phyloP scores from a whole-genome alignment of 257 asterid genomes.

The Scutellaria barbata region DNA sequence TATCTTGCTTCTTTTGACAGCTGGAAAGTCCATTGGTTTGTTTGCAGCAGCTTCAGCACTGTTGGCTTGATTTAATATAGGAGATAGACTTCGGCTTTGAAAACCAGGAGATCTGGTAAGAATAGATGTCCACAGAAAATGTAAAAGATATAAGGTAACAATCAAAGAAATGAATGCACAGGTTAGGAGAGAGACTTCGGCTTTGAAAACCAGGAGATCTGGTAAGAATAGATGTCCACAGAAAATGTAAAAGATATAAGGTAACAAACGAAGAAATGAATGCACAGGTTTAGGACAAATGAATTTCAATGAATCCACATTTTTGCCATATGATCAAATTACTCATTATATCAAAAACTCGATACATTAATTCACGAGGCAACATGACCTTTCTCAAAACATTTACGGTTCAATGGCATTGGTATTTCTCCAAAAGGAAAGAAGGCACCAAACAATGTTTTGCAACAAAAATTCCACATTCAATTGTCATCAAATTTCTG shows the following conservation, averaged over 20 bases:
- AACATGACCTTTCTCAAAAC: not conserved
- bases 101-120: conserved; percentile 48
- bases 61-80: conserved; percentile 40
- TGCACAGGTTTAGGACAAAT: conserved; percentile 29
- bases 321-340: conserved; percentile 14
- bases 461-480: conserved; percentile 1
- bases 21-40: conserved; percentile 52
- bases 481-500: conserved; percentile 16
- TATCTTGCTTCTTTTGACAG: conserved; percentile 69
- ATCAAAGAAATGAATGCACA: conserved; percentile 19
- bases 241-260: conserved; percentile 48
- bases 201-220: conserved; percentile 56
- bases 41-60: conserved; percentile 47
- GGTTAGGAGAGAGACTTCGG: conserved; percentile 44
- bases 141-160: conserved; percentile 48
- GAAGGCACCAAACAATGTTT: no score
- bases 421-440: no score
- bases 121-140: conserved; percentile 43
- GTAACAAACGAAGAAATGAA: conserved; percentile 33
- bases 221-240: conserved; percentile 37
- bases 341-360: conserved; percentile 14
- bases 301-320: conserved; percentile 6
- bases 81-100: conserved; percentile 50
- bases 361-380: conserved; percentile 11
- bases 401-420: no score